Conservation (phyloP, 176 grass and related monocot genomes). For the Eragrostis curvula region DNA sequence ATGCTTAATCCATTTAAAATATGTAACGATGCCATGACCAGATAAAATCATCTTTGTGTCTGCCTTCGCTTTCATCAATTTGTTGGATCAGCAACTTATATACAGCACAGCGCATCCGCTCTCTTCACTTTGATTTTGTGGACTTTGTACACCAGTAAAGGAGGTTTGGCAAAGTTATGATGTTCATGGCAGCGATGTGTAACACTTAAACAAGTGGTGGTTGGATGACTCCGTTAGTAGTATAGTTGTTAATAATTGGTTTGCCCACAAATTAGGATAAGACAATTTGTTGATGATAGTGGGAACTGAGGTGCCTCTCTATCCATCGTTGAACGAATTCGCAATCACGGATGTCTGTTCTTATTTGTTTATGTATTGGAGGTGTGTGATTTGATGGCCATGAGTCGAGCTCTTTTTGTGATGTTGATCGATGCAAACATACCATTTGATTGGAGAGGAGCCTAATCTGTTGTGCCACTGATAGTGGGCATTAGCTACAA, state of each 20-base stretch:
- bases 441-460: slow-evolving; percentile 49
- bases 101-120: background rate
- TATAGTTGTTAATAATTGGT: slow-evolving; percentile 15
- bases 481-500: slow-evolving; percentile 15
- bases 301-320: slow-evolving; percentile 40
- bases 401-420: slow-evolving; percentile 42
- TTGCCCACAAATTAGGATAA: slow-evolving; percentile 32
- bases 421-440: slow-evolving; percentile 48
- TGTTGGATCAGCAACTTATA: background rate
- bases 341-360: slow-evolving; percentile 32
- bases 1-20: background rate
- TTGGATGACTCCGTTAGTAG: slow-evolving; percentile 1
- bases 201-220: slow-evolving; percentile 7
- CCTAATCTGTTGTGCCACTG: slow-evolving; percentile 42
- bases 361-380: slow-evolving; percentile 41
- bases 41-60: background rate
- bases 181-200: slow-evolving; percentile 1
- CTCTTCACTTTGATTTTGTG: slow-evolving; percentile 14
- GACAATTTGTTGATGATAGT: slow-evolving; percentile 39
- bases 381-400: slow-evolving; percentile 51
- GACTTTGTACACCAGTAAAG: slow-evolving; percentile 26
- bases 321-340: slow-evolving; percentile 35
- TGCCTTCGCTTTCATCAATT: background rate
- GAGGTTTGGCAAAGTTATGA: slow-evolving; percentile 35
- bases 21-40: background rate